A percentile compares a stretch with the other conserved stretches of the same genome.
Evolutionary conservation across 352 stramenopile species (phyloP).

Genomic region (Globisporangium ultimum): DNA sequence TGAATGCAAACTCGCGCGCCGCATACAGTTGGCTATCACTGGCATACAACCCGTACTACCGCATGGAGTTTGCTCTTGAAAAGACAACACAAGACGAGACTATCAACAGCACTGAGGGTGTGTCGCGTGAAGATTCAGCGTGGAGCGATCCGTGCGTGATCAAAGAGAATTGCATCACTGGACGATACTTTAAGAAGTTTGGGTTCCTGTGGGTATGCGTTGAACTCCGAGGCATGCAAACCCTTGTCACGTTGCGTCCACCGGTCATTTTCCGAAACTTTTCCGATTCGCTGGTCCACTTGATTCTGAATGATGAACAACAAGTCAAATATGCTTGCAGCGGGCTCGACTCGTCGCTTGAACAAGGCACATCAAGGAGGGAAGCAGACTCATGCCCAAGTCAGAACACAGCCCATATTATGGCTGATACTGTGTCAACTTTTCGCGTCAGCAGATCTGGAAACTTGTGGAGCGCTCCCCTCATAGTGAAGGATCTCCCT

Average conservation of each 20-base stretch:
- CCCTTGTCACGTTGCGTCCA: slow-evolving; percentile 49
- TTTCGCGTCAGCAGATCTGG: slow-evolving; percentile 23
- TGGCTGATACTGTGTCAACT: slow-evolving; percentile 29
- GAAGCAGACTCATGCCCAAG: too few species aligned
- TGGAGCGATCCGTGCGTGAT: slow-evolving; percentile 73
- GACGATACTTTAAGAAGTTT: slow-evolving; percentile 39
- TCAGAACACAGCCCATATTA: slow-evolving; percentile 18
- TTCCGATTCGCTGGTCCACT: slow-evolving; percentile 29
- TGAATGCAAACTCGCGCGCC: slow-evolving; percentile 25
- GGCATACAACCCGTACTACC: slow-evolving; percentile 37
- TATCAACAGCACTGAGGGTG: background rate
- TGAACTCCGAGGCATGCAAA: slow-evolving; percentile 51
- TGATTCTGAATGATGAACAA: slow-evolving; percentile 31
- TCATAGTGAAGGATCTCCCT: slow-evolving; percentile 22
- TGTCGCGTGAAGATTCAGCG: slow-evolving; percentile 6
- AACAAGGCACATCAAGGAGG: background rate
- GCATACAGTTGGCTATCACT: slow-evolving; percentile 76
- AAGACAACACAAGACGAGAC: slow-evolving; percentile 6
- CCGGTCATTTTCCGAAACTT: slow-evolving; percentile 44
- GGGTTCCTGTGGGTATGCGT: slow-evolving; percentile 76
- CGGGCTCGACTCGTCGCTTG: background rate
- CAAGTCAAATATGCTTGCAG: background rate
- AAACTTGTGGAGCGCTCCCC: slow-evolving; percentile 27
- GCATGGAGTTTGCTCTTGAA: slow-evolving; percentile 52
- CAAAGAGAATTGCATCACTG: slow-evolving; percentile 54